Percentiles rank a stretch among this genome's conserved stretches.
phyloP scores from a whole-genome alignment of 148 eudicot genomes.

The Fallopia convolvulus region DNA sequence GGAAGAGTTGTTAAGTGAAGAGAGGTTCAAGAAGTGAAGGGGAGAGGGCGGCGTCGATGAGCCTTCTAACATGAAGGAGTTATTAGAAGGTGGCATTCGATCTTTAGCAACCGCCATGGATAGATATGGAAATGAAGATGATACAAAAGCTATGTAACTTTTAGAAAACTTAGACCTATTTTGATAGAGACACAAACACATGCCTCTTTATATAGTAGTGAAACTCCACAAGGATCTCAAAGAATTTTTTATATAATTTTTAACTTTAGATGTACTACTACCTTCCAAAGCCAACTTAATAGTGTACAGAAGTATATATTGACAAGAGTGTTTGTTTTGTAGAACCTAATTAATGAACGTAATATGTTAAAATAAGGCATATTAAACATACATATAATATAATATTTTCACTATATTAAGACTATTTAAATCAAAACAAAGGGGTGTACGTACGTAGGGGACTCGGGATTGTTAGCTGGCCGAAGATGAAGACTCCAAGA shows the following conservation, averaged over 20 bases:
- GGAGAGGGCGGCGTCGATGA: background rate
- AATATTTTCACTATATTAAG: background rate
- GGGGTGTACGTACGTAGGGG: conserved; percentile 15
- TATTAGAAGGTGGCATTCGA: background rate
- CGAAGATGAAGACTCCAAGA: conserved; percentile 13
- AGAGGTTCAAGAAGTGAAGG: conserved; percentile 7
- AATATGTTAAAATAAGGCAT: background rate
- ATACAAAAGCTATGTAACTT: background rate
- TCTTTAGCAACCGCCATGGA: conserved; percentile 10
- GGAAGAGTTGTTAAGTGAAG: background rate
- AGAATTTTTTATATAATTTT: background rate
- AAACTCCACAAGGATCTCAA: background rate
- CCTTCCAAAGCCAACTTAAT: background rate
- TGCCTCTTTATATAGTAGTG: background rate
- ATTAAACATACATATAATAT: background rate
- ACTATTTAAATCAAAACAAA: conserved; percentile 9
- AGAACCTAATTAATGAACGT: background rate
- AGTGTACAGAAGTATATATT: background rate
- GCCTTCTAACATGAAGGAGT: background rate
- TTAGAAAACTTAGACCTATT: background rate
- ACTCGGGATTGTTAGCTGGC: conserved; percentile 42
- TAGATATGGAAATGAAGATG: background rate
- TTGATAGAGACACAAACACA: background rate
- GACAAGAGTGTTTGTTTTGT: background rate
- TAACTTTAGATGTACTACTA: background rate